Base-by-base conservation (phyloP, 2,329 filamentous ascomycete species). In the Akanthomyces dipterigenus region DNA sequence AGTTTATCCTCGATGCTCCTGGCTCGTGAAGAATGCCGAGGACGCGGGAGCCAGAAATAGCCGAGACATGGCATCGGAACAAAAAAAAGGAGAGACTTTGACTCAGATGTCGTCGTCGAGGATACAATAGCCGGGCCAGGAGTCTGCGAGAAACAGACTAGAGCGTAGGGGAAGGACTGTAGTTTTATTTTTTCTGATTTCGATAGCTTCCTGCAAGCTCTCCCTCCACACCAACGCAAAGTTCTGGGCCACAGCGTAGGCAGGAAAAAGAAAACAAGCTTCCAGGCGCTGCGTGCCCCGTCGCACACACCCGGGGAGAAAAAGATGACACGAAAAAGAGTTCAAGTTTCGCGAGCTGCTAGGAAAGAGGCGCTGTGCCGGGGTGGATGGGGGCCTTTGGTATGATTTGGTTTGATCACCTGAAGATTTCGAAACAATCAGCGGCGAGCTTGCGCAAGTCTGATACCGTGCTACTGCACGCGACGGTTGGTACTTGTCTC, bases 131-230 rank as follows among this genome's bases (percentile, higher is more conserved):
- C n/a, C n/a, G n/a, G n/a, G n/a, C n/a, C n/a, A n/a, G n/a, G n/a
- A n/a, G n/a, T 49, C 31, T 31, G 31, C 9, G 12, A 5, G 36
- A 1, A 14, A 38, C 12, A 38, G 48, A 51, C 26, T 51, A 18
- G 26, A 31, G 22, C 48, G 36, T 36, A 20, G 48, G 48, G 11
- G n/a, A n/a, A n/a, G n/a, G 18, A 20, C 26, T 34, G 26, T 20
- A 3, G 5, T 31, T 31, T 46, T 51, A 34, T 28, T 9, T 51
- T 51, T 51, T 8, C 34, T 5, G 2, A 7, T 9, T 50, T 50
- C 56, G 46, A 59, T 59, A 59, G 46, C 46, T 50, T 43, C 24
- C 46, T 51, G 36, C 56, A 51, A 24, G 43, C 31, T n/a, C 22
- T 4, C n/a, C n/a, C 24, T 22, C 3, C 8, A 20, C 28, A 55